These are phyloP conservation scores for Epichloe scottii DNA, from an alignment of 2,329 filamentous ascomycete species.

Conservation along the genomic window DNA sequence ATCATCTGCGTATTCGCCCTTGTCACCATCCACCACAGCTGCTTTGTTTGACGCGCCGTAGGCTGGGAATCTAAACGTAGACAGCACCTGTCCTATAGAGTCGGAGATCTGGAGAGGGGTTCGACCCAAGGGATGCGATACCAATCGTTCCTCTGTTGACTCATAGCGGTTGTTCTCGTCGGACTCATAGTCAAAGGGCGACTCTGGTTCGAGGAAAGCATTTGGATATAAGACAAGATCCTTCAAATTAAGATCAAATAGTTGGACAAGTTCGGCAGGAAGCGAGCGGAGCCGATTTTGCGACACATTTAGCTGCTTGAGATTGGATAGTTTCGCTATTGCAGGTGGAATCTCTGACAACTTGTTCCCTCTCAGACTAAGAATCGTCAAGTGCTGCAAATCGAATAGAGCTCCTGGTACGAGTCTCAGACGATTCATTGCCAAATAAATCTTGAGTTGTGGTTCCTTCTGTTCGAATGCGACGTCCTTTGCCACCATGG, in stretches of 20 bases:
- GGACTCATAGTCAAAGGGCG: neutral
- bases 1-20: slow-evolving; percentile 2
- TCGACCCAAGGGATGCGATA: slow-evolving; percentile 16
- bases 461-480: slow-evolving; percentile 48
- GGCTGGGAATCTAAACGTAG: slow-evolving; percentile 18
- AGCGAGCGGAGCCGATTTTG: slow-evolving; percentile 49
- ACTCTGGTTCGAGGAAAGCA: slow-evolving; percentile 38
- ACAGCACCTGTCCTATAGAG: slow-evolving; percentile 17
- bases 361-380: slow-evolving; percentile 53
- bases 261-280: slow-evolving; percentile 48
- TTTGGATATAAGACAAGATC: slow-evolving; percentile 50
- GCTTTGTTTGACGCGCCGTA: slow-evolving; percentile 10
- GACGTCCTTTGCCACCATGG: slow-evolving; percentile 40
- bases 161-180: neutral
- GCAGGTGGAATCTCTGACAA: slow-evolving; percentile 47
- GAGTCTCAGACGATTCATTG: slow-evolving; percentile 41
- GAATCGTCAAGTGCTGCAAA: slow-evolving; percentile 46
- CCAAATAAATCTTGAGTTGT: slow-evolving; percentile 47
- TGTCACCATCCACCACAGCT: slow-evolving; percentile 10
- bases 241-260: slow-evolving; percentile 38
- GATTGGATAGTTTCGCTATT: slow-evolving; percentile 43
- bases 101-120: slow-evolving; percentile 21
- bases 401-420: slow-evolving; percentile 51
- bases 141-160: slow-evolving; percentile 9
- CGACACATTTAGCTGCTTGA: slow-evolving; percentile 52